Conservation (phyloP, 208 protist species). For the Strigomonas culicis region DNA sequence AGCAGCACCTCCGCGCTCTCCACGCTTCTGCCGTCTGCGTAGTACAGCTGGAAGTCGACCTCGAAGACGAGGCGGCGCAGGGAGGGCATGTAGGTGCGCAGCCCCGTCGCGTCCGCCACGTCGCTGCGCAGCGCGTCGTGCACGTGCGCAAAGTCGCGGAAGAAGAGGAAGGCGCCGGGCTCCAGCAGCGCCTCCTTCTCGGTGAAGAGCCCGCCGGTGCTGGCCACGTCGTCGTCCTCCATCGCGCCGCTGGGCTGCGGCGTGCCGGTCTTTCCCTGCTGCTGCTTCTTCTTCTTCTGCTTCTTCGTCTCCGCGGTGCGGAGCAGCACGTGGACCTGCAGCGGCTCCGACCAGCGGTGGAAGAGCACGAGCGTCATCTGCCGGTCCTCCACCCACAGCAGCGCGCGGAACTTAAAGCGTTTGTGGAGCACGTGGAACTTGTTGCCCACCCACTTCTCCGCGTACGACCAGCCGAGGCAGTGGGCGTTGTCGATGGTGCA, state of each 20-base stretch:
- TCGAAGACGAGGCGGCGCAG: conserved; percentile 76
- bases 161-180: conserved; percentile 60
- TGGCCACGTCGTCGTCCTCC: conserved; percentile 18
- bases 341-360: conserved; percentile 47
- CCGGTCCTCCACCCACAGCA: conserved; percentile 33
- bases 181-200: conserved; percentile 43
- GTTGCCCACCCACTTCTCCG: conserved; percentile 65
- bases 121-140: conserved; percentile 38
- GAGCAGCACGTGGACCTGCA: conserved; percentile 45
- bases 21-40: conserved; percentile 20
- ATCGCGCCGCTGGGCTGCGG: neutral
- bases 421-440: conserved; percentile 34
- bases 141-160: conserved; percentile 49
- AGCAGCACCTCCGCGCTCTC: neutral
- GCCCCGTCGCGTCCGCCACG: conserved; percentile 45
- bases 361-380: conserved; percentile 54
- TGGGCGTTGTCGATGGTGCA: conserved; percentile 76
- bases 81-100: conserved; percentile 62
- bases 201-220: conserved; percentile 47
- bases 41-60: conserved; percentile 43
- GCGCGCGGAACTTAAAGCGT: conserved; percentile 67
- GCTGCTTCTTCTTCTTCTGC: conserved; percentile 34
- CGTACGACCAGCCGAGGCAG: conserved; percentile 42
- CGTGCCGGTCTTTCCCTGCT: neutral
- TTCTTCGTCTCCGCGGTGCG: conserved; percentile 76